Conservation (phyloP, 2,329 filamentous ascomycete genomes). For the Fusarium chuoi region DNA sequence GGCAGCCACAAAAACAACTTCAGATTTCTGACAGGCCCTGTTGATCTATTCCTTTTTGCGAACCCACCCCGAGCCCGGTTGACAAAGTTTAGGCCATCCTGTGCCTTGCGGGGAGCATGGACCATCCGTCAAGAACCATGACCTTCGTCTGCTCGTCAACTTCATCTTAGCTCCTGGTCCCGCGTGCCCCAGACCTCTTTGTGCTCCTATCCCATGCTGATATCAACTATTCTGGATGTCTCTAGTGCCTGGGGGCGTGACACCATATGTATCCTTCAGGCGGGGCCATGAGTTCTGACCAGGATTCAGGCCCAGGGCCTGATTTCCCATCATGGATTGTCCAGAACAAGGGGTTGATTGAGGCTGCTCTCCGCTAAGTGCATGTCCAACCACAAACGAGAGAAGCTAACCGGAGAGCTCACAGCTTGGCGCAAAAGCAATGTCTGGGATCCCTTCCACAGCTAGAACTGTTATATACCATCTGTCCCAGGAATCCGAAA, state of each 20-base stretch:
- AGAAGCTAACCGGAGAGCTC: slow-evolving; percentile 32
- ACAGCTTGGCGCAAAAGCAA: slow-evolving; percentile 37
- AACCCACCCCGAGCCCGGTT: slow-evolving; percentile 30
- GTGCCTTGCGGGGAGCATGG: slow-evolving; percentile 26
- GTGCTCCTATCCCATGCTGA: slow-evolving; percentile 35
- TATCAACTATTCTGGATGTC: slow-evolving; percentile 40
- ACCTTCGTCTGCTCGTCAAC: slow-evolving; percentile 22
- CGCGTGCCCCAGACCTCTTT: slow-evolving; percentile 24
- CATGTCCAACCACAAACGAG: slow-evolving; percentile 37
- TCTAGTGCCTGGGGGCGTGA: slow-evolving; percentile 27
- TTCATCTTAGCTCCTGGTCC: slow-evolving; percentile 19
- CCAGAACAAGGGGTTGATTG: slow-evolving; percentile 35
- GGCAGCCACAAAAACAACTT: slow-evolving; percentile 30
- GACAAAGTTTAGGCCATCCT: slow-evolving; percentile 24
- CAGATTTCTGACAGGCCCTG: slow-evolving; percentile 35
- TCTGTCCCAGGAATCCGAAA: slow-evolving; percentile 44
- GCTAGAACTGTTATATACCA: slow-evolving; percentile 42
- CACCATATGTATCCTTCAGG: slow-evolving; percentile 25
- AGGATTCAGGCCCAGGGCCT: slow-evolving; percentile 22
- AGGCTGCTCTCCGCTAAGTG: slow-evolving; percentile 30
- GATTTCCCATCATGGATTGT: slow-evolving; percentile 32
- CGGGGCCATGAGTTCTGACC: slow-evolving; percentile 19
- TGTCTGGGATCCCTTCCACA: slow-evolving; percentile 41
- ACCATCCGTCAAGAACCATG: slow-evolving; percentile 5
- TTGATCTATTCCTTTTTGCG: slow-evolving; percentile 41